phyloP scores from a whole-genome alignment of 305 asterid genomes.

The Fraxinus nigra region DNA sequence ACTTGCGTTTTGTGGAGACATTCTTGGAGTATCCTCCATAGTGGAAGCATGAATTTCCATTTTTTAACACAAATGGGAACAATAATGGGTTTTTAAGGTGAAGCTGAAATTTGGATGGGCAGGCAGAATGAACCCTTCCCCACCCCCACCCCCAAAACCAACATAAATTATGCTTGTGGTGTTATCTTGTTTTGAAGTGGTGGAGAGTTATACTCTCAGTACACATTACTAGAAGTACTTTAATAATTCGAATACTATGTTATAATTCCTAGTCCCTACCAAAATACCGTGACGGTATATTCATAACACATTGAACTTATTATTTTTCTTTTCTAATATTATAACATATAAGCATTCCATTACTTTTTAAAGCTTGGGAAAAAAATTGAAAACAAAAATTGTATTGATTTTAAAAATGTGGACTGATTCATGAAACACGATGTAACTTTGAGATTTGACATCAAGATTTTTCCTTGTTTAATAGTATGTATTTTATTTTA shows the following conservation, averaged over 20 bases:
- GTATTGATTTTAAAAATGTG: neutral
- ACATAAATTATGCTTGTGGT: neutral
- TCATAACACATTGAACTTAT: neutral
- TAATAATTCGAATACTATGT: neutral
- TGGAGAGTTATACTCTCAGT: neutral
- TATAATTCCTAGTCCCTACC: neutral
- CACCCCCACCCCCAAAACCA: neutral
- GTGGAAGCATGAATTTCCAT: neutral
- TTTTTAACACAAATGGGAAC: neutral
- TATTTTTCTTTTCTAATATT: neutral
- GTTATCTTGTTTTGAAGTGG: neutral
- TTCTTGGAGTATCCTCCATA: neutral
- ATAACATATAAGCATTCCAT: neutral
- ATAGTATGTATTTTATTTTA: no score
- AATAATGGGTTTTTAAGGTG: neutral
- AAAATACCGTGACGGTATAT: neutral
- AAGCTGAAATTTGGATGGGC: neutral
- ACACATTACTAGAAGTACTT: neutral
- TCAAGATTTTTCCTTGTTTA: neutral
- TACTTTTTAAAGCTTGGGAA: neutral
- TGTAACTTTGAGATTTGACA: neutral
- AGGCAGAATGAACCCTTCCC: neutral
- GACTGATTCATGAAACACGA: neutral
- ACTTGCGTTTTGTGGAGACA: neutral
- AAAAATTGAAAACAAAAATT: neutral